These are phyloP conservation scores for Fraxinus ornus DNA, from an alignment of 305 asterid species.

Conservation along the genomic window DNA sequence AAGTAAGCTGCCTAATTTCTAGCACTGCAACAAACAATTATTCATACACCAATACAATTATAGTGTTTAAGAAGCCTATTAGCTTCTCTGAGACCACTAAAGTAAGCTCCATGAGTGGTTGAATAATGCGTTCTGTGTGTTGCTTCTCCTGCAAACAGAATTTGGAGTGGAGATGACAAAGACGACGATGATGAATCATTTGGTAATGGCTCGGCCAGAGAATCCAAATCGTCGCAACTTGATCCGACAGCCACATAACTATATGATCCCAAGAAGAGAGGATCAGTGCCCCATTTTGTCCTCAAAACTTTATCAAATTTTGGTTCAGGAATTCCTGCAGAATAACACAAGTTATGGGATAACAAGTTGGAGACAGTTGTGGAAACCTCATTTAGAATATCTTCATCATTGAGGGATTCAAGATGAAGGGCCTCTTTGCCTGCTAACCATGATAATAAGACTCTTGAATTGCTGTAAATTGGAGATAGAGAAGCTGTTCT, in stretches of 20 bases:
- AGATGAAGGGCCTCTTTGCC: slow-evolving; percentile 77
- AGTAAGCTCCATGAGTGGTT: slow-evolving; percentile 93
- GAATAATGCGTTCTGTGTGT: slow-evolving; percentile 89
- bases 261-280: slow-evolving; percentile 82
- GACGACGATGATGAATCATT: slow-evolving; percentile 1
- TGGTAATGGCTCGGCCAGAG: slow-evolving; percentile 82
- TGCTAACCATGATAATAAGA: slow-evolving; percentile 71
- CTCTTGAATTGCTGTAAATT: slow-evolving; percentile 56
- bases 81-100: slow-evolving; percentile 93
- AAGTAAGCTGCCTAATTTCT: slow-evolving; percentile 35
- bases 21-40: slow-evolving; percentile 15
- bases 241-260: slow-evolving; percentile 87
- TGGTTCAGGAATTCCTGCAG: slow-evolving; percentile 10
- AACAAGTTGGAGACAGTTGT: slow-evolving; percentile 54
- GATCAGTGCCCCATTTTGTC: slow-evolving; percentile 82
- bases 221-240: slow-evolving; percentile 68
- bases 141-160: slow-evolving; percentile 92
- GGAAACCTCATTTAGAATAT: slow-evolving; percentile 58
- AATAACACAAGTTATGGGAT: slow-evolving; percentile 2
- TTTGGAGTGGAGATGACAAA: slow-evolving; percentile 50
- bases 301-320: slow-evolving; percentile 51
- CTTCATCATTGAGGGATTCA: slow-evolving; percentile 60
- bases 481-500: slow-evolving; percentile 61
- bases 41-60: slow-evolving; percentile 39
- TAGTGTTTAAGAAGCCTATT: slow-evolving; percentile 81